phyloP scores from a whole-genome alignment of 192 early-diverging fungal genomes.

The Podila epigama region DNA sequence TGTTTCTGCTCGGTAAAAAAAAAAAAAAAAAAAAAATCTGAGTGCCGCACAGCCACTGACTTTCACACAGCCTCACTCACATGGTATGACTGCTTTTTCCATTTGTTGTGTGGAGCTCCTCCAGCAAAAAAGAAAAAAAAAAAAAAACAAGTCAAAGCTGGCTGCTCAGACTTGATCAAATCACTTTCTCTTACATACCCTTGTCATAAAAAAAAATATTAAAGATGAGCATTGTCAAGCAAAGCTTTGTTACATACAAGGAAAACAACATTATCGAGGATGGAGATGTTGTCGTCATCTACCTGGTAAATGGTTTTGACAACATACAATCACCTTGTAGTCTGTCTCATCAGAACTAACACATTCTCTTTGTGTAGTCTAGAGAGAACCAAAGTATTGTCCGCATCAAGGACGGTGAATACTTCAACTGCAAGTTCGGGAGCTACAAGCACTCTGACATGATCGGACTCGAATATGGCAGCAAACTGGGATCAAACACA shows the following conservation, averaged over 20 bases:
- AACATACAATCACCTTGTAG: too few relatives aligned
- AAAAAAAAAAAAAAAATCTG: too few relatives aligned
- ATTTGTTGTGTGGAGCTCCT: too few relatives aligned
- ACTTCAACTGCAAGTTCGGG: slow-evolving; percentile 84
- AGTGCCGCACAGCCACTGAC: too few relatives aligned
- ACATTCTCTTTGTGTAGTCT: slow-evolving; percentile 64
- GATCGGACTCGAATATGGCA: slow-evolving; percentile 88
- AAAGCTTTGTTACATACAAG: slow-evolving; percentile 51
- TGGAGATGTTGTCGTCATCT: slow-evolving; percentile 82
- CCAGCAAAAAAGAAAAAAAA: not conserved
- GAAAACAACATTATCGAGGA: slow-evolving; percentile 64
- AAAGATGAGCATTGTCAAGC: slow-evolving; percentile 5
- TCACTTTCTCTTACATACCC: not conserved
- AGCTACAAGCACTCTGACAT: slow-evolving; percentile 81
- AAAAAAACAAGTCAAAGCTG: not conserved
- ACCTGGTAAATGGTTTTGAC: slow-evolving; percentile 60
- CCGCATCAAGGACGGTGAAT: slow-evolving; percentile 62
- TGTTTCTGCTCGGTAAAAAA: too few relatives aligned
- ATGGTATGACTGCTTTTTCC: too few relatives aligned
- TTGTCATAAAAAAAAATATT: too few relatives aligned
- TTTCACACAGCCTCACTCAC: too few relatives aligned
- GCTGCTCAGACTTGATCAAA: not conserved
- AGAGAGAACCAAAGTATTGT: slow-evolving; percentile 76
- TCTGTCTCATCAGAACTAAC: too few relatives aligned
- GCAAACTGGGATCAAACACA: slow-evolving; percentile 70